Conservation (phyloP, 176 grass and related monocot genomes). For the Oryza coarctata region DNA sequence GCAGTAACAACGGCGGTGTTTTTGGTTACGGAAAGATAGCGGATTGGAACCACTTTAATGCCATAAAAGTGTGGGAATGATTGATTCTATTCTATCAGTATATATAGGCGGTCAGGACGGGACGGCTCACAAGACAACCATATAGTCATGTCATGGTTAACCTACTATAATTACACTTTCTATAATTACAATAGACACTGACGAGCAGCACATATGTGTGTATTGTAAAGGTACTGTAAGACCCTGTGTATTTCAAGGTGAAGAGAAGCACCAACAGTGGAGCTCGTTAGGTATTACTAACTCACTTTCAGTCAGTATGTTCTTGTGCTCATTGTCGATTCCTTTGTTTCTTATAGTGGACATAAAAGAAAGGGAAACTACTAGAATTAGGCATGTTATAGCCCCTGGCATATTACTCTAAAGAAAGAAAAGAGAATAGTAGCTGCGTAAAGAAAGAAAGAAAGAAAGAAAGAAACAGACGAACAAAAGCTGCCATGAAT, state of each 20-base stretch:
- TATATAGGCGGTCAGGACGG: no score
- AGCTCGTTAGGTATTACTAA: neutral
- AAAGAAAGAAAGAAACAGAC: no score
- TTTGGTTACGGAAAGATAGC: no score
- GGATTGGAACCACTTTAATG: no score
- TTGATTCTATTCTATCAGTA: no score
- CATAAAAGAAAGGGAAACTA: neutral
- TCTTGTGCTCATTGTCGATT: neutral
- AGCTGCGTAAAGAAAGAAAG: neutral
- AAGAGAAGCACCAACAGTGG: slow-evolving; percentile 31
- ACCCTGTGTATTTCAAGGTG: slow-evolving; percentile 62
- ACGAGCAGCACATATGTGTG: slow-evolving; percentile 56
- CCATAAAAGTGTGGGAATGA: no score
- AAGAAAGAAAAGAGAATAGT: neutral
- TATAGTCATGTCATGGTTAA: no score
- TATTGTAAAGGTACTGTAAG: slow-evolving; percentile 56
- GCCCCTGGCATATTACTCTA: neutral
- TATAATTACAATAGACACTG: no score
- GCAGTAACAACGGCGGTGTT: no score
- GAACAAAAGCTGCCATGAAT: neutral
- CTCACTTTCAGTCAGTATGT: neutral
- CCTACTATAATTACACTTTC: no score
- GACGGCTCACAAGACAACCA: no score
- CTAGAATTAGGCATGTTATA: neutral
- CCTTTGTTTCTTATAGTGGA: neutral